Evolutionary conservation across 345 rosid genomes (phyloP).

Genomic region (Viola odorata): DNA sequence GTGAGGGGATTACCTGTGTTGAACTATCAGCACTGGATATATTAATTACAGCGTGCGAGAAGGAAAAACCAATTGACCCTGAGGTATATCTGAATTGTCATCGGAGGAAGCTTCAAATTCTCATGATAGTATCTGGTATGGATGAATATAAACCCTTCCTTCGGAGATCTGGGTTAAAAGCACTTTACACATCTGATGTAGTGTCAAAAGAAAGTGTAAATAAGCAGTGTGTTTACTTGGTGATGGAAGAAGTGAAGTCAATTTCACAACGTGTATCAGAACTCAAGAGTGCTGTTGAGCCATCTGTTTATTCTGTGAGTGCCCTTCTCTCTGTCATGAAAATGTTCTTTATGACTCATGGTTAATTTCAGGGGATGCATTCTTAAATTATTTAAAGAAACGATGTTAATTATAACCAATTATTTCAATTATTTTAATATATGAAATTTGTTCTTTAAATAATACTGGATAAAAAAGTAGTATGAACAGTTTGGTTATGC

Average conservation of each 20-base stretch:
- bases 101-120: slow-evolving; percentile 69
- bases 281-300: slow-evolving; percentile 51
- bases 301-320: slow-evolving; percentile 61
- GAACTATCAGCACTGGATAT: slow-evolving; percentile 74
- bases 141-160: slow-evolving; percentile 33
- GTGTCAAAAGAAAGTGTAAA: slow-evolving; percentile 35
- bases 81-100: slow-evolving; percentile 73
- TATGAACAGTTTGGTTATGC: too few species aligned
- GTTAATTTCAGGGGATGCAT: neutral
- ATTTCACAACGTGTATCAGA: slow-evolving; percentile 53
- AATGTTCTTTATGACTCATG: neutral
- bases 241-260: slow-evolving; percentile 76
- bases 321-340: slow-evolving; percentile 1
- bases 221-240: slow-evolving; percentile 48
- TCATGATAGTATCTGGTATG: slow-evolving; percentile 51
- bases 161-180: slow-evolving; percentile 26
- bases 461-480: too few species aligned
- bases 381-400: neutral
- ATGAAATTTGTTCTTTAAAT: too few species aligned
- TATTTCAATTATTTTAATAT: too few species aligned
- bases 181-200: slow-evolving; percentile 30
- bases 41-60: slow-evolving; percentile 66
- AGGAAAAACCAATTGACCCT: slow-evolving; percentile 46
- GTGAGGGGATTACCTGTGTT: slow-evolving; percentile 37
- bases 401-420: too few species aligned